Base-by-base conservation (phyloP, 345 rosid species). In the Salix suchowensis region DNA sequence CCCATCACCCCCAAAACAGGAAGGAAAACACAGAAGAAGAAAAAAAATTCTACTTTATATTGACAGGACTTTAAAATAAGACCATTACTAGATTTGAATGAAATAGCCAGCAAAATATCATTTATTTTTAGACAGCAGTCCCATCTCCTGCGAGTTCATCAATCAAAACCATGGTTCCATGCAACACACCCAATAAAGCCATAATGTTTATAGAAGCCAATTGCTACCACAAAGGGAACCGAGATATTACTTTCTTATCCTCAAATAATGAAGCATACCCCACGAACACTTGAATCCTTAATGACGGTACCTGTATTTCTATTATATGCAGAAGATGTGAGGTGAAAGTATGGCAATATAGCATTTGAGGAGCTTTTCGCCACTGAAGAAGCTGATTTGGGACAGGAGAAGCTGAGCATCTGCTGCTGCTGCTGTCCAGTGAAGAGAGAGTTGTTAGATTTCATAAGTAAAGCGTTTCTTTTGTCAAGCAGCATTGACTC, bases 331-430 rank as follows among this genome's bases (percentile, higher is more conserved):
- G 89, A 50, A 40, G 87, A 71, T n/a, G 88, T 14, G 80, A 87
- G 85, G 77, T 83, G 86, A 75, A 77, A 83, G 80, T 78, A 88
- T 68, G 88, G 80, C 60, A 91, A 84, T 71, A 86, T 30, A 54
- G 74, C 75, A 65, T 68, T 80, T 46, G 67, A 85, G 74, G 82
- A 19, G 75, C 39, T 68, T 54, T 64, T 78, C 58, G 76, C 86
- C 1, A 24, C 36, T 3, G 84, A 68, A 28, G 74, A 70, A 67
- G 71, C 40, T 76, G 92, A 78, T 85, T 89, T 87, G 61, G 91
- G 87, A 72, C 79, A 78, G 55, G 92, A 87, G 81, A 89, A 91
- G 77, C 89, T 85, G 64, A 89, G 85, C 92, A 89, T 89, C 75
- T 90, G 87, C 74, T 83, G 83, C 66, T 83, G 86, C 19, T 60